phyloP scores from a whole-genome alignment of 371 early-diverging fungal genomes.

The Apophysomyces variabilis region DNA sequence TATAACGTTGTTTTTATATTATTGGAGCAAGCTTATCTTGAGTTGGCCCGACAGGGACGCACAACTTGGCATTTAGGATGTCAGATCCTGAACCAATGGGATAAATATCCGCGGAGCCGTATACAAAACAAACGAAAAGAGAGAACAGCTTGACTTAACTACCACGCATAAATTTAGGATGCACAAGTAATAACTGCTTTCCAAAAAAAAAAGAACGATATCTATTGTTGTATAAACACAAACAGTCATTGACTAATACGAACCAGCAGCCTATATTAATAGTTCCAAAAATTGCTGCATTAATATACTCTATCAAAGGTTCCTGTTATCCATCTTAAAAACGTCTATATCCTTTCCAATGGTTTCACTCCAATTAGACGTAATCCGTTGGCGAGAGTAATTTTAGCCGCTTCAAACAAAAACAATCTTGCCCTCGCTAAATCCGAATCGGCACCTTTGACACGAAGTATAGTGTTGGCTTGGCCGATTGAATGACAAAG shows the following conservation, averaged over 20 bases:
- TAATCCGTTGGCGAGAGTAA: constrained; percentile 81
- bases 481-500: constrained; percentile 77
- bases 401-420: constrained; percentile 71
- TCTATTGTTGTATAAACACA: too few relatives aligned
- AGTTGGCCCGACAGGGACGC: too few relatives aligned
- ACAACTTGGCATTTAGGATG: too few relatives aligned
- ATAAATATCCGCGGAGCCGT: too few relatives aligned
- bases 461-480: constrained; percentile 73
- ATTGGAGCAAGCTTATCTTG: too few relatives aligned
- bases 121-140: too few relatives aligned
- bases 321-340: background rate
- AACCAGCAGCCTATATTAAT: background rate
- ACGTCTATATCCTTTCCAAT: constrained; percentile 81
- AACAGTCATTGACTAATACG: background rate
- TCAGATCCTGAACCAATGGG: too few relatives aligned
- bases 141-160: too few relatives aligned
- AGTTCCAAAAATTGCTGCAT: background rate
- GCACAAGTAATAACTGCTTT: background rate
- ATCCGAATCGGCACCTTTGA: constrained; percentile 61
- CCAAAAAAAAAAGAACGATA: background rate
- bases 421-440: constrained; percentile 79
- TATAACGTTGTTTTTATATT: too few relatives aligned
- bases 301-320: background rate
- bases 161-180: background rate
- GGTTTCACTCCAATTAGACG: constrained; percentile 78